phyloP scores from a whole-genome alignment of 176 grass and related monocot species.

The Zea mays region DNA sequence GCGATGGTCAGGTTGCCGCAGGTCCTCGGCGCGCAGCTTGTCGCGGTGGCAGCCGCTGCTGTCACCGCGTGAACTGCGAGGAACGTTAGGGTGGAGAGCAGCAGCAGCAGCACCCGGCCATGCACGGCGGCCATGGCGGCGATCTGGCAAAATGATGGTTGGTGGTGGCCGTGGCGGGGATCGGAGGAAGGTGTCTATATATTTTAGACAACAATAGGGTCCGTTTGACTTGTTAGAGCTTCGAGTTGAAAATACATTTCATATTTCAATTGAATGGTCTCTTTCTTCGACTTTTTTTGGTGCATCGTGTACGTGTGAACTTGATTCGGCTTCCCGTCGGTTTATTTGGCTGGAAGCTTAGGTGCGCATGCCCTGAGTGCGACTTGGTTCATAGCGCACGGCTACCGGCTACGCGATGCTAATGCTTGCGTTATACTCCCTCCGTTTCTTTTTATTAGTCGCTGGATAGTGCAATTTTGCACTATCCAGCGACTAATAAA shows the following conservation, averaged over 20 bases:
- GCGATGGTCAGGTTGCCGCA: conserved; percentile 52
- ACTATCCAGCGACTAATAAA: too few species aligned
- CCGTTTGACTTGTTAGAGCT: not conserved
- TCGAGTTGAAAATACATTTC: not conserved
- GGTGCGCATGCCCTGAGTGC: not conserved
- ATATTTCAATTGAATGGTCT: not conserved
- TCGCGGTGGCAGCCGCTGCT: not conserved
- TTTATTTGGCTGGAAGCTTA: not conserved
- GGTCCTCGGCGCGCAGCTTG: conserved; percentile 17
- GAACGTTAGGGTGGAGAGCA: not conserved
- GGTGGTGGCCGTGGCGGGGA: not conserved
- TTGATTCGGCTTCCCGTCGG: not conserved
- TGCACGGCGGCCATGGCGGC: conserved; percentile 1
- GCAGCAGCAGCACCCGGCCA: not conserved
- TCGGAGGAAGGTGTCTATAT: not conserved
- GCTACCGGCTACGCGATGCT: too few species aligned
- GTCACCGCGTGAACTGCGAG: not conserved
- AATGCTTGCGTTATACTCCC: too few species aligned
- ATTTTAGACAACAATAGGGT: not conserved
- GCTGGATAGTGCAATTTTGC: too few species aligned
- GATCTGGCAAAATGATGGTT: not conserved
- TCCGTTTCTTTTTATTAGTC: too few species aligned
- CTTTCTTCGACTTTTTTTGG: not conserved
- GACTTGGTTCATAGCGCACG: too few species aligned
- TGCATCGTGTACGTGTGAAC: not conserved